Evolutionary conservation across 495 filamentous ascomycete genomes (phyloP), one percentile per base, ranked within the genome.

Genomic region (Penicillium subrubescens): DNA sequence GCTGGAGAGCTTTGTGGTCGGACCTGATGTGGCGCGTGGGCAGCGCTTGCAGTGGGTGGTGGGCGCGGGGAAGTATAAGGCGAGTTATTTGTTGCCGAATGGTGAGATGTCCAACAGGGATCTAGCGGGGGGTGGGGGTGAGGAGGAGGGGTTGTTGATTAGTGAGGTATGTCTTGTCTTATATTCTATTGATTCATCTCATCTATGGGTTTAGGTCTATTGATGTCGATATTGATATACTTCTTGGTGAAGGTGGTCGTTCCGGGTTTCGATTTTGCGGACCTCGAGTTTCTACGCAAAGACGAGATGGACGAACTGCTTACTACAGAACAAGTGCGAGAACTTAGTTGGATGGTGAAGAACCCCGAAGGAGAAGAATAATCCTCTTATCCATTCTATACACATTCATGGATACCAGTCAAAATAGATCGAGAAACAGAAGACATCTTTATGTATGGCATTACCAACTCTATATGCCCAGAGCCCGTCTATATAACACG

Each of bases 31-130:
- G 5, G 77, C 65, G 8, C 72, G 69, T 19, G 89, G 86, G 7
- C 88, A 90, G 78, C 81, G 68, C 73, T 46, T 87, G 70, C 87
- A 89, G 74, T 90, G 88, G 88, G 79, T 90, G 65, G 87, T 92
- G 23, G 85, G 89, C 53, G 87, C 88, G 3, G 86, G 86, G 17
- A 83, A 84, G 65, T 90, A 80, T 70, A 90, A 89, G 67, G 83
- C 82, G 11, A 88, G 78, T 43, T 87, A 84, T 73, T 65, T 90
- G 52, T n/a, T 68, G 15, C 59, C 55, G 3, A 55, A 62, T 39
- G 67, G 87, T 35, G 77, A 80, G 6, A 83, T 8, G 8, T 33
- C 31, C 31, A 33, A 33, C 7, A 5, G 8, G 5, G 5, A 86
- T 65, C 65, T 61, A 19, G 72, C 75, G 11, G 79, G 43, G 17